Evolutionary conservation across 2,329 filamentous ascomycete genomes (phyloP).

Genomic region (Fusarium subglutinans): DNA sequence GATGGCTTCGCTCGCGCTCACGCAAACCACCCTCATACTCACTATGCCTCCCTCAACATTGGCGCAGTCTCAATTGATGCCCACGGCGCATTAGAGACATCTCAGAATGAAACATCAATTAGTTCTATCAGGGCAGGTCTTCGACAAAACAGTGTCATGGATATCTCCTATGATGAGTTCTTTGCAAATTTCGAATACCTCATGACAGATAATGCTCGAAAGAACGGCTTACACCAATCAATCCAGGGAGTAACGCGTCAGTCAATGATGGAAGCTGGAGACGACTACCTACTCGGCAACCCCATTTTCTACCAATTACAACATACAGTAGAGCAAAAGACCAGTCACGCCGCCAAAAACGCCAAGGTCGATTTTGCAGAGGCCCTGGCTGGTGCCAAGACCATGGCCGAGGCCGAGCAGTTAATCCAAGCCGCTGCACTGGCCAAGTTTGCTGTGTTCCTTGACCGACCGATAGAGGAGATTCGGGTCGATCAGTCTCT

Average conservation of each 20-base stretch:
- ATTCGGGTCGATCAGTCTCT: neutral
- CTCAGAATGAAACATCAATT: neutral
- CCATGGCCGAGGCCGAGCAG: neutral
- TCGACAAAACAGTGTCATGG: neutral
- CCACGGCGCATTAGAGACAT: neutral
- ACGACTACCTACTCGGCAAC: neutral
- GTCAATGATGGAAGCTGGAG: conserved; percentile 5
- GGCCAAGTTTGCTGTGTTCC: conserved; percentile 6
- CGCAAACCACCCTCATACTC: neutral
- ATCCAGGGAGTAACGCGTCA: neutral
- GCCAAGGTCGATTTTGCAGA: neutral
- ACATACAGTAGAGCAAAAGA: neutral
- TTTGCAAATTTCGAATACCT: conserved; percentile 2
- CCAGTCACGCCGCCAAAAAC: neutral
- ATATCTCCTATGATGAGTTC: conserved; percentile 1
- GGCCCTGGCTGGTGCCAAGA: neutral
- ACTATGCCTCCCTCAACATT: neutral
- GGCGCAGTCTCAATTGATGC: conserved; percentile 1
- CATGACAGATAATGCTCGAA: neutral
- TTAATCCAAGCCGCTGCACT: neutral
- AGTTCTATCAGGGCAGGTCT: conserved; percentile 2
- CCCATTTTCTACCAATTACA: neutral
- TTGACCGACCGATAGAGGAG: neutral
- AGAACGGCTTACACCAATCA: neutral
- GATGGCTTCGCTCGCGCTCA: neutral